These are phyloP conservation scores for Arthrocladium fulminans DNA, from an alignment of 2,329 filamentous ascomycete species.

Conservation along the genomic window DNA sequence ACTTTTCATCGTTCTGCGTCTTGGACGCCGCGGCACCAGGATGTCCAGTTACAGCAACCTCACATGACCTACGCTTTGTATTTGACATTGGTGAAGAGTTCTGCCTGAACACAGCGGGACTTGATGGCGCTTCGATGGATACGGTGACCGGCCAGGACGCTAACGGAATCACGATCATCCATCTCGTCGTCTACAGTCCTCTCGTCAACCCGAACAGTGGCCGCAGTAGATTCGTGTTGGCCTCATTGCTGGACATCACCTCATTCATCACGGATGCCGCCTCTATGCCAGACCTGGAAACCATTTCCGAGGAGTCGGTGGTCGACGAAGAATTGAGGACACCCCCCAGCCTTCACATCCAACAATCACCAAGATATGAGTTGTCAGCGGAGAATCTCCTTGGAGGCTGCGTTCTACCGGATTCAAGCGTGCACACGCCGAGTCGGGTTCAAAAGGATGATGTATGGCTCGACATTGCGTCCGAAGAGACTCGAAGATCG, in stretches of 20 bases:
- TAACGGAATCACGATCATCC: conserved; percentile 21
- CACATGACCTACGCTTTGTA: conserved; percentile 21
- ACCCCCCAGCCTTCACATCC: not conserved
- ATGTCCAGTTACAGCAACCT: conserved; percentile 22
- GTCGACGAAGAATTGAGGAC: conserved; percentile 8
- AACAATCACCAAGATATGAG: conserved; percentile 9
- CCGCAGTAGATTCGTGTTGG: conserved; percentile 21
- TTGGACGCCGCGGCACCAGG: conserved; percentile 19
- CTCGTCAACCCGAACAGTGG: conserved; percentile 20
- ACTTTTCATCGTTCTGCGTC: conserved; percentile 26
- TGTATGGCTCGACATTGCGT: conserved; percentile 22
- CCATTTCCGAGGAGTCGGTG: conserved; percentile 10
- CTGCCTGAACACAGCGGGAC: conserved; percentile 21
- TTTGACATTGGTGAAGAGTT: conserved; percentile 23
- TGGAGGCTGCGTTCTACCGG: conserved; percentile 17
- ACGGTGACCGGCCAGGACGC: conserved; percentile 22
- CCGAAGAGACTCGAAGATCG: conserved; percentile 16
- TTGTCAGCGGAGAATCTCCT: conserved; percentile 21
- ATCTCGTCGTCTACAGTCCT: conserved; percentile 24
- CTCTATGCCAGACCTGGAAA: conserved; percentile 20
- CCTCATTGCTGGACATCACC: conserved; percentile 25
- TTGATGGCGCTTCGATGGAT: conserved; percentile 20
- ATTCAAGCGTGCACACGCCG: conserved; percentile 9
- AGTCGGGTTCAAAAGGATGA: conserved; percentile 13
- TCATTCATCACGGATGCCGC: conserved; percentile 24